Conservation (phyloP, 1,284 basidiomycete species). For the Inonotus hispidus region DNA sequence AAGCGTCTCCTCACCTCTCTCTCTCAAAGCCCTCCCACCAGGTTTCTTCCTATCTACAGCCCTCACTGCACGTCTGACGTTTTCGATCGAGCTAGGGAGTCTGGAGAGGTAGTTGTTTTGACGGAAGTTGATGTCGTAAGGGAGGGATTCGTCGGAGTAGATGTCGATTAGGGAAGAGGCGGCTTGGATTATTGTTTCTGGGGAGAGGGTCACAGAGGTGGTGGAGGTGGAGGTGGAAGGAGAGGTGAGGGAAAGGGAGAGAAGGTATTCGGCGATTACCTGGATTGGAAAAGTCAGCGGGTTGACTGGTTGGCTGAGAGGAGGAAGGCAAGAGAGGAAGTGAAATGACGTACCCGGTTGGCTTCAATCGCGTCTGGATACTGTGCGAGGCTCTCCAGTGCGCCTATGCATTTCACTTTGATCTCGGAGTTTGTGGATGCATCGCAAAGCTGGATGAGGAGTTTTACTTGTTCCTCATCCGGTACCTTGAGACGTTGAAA, state of each 20-base stretch:
- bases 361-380: slow-evolving; percentile 56
- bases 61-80: slow-evolving; percentile 55
- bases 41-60: slow-evolving; percentile 52
- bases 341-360: slow-evolving; percentile 52
- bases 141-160: slow-evolving; percentile 84
- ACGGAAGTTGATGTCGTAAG: slow-evolving; percentile 82
- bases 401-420: slow-evolving; percentile 75
- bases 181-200: slow-evolving; percentile 77
- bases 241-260: slow-evolving; percentile 45
- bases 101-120: slow-evolving; percentile 47
- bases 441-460: slow-evolving; percentile 64
- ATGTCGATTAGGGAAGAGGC: slow-evolving; percentile 89
- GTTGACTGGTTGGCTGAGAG: slow-evolving; percentile 15
- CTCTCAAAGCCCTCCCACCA: slow-evolving; percentile 48
- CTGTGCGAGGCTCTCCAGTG: slow-evolving; percentile 77
- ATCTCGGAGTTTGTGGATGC: slow-evolving; percentile 47
- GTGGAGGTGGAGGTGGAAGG: neutral
- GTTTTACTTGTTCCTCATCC: slow-evolving; percentile 52
- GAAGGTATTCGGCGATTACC: slow-evolving; percentile 64
- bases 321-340: neutral
- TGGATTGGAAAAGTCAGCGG: slow-evolving; percentile 26
- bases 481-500: slow-evolving; percentile 38
- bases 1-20: slow-evolving; percentile 66
- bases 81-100: slow-evolving; percentile 49
- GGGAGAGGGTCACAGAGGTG: slow-evolving; percentile 37